phyloP scores from a whole-genome alignment of 345 rosid genomes.

The Hirschfeldia incana region DNA sequence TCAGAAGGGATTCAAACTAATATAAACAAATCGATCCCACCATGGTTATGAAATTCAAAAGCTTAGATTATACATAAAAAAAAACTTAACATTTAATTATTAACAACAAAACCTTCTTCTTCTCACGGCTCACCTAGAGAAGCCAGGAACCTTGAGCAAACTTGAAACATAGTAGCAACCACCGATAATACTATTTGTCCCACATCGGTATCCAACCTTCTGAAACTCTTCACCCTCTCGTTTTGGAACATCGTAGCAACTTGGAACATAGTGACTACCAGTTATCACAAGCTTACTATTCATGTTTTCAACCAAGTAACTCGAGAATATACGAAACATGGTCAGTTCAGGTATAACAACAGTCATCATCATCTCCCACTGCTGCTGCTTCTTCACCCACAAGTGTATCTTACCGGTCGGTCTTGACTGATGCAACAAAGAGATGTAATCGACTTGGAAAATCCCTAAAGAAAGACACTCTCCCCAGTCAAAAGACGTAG shows the following conservation, averaged over 20 bases:
- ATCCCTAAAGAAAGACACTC: not conserved
- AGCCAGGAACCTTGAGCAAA: not conserved
- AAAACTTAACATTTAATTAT: too few species aligned
- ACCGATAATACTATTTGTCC: not conserved
- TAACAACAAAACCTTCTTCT: not conserved
- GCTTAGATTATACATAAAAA: not conserved
- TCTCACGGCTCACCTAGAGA: not conserved
- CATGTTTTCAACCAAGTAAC: not conserved
- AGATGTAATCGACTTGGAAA: slow-evolving; percentile 4
- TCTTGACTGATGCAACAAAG: not conserved
- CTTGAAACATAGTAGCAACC: not conserved
- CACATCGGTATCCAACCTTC: not conserved
- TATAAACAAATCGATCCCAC: not conserved
- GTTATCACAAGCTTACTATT: too few species aligned
- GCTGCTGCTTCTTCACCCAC: slow-evolving; percentile 15
- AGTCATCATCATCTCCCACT: not conserved
- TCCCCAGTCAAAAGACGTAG: not conserved
- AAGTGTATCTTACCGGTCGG: not conserved
- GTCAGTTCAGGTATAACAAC: not conserved
- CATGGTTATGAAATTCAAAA: not conserved
- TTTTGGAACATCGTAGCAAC: not conserved
- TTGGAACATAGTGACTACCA: too few species aligned
- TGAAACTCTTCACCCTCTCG: not conserved
- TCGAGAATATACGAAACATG: not conserved
- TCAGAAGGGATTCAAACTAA: not conserved